These are phyloP conservation scores for Pseudopediastrum boryanum DNA, from an alignment of 139 green algal genomes.

Conservation along the genomic window DNA sequence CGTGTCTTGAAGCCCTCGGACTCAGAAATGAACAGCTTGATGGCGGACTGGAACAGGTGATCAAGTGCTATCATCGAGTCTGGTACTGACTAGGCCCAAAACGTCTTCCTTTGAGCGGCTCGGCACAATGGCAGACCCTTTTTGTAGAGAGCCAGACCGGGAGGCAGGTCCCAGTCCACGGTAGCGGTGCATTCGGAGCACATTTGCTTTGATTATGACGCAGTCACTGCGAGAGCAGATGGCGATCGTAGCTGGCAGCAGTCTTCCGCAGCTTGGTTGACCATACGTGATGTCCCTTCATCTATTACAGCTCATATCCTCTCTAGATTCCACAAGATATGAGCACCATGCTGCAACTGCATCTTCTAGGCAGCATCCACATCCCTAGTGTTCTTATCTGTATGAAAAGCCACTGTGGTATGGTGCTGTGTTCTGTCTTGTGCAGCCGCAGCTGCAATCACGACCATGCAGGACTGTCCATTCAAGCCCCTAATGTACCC, in stretches of 20 bases:
- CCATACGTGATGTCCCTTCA: background rate
- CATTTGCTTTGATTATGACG: background rate
- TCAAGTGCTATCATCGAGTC: background rate
- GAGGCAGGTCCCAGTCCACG: background rate
- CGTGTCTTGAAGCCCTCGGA: too few relatives aligned
- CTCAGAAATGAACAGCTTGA: conserved; percentile 5
- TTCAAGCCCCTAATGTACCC: conserved; percentile 2
- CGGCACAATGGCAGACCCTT: background rate
- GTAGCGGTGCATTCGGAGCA: background rate
- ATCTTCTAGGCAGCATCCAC: too few relatives aligned
- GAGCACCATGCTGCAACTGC: too few relatives aligned
- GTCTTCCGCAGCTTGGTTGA: background rate
- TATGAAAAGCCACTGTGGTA: background rate
- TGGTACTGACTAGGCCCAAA: background rate
- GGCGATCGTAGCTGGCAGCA: background rate
- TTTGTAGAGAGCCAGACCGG: background rate
- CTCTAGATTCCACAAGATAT: background rate
- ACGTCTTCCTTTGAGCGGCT: background rate
- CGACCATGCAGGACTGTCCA: conserved; percentile 1
- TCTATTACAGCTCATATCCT: background rate
- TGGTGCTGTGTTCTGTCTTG: background rate
- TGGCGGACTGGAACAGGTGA: conserved; percentile 4
- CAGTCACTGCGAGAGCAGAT: background rate
- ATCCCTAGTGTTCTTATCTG: too few relatives aligned
- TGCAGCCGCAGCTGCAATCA: conserved; percentile 16